Evolutionary conservation across 2,329 filamentous ascomycete species (phyloP), one percentile per base, ranked within the genome.

Genomic region (Ambrosiella cleistominuta): DNA sequence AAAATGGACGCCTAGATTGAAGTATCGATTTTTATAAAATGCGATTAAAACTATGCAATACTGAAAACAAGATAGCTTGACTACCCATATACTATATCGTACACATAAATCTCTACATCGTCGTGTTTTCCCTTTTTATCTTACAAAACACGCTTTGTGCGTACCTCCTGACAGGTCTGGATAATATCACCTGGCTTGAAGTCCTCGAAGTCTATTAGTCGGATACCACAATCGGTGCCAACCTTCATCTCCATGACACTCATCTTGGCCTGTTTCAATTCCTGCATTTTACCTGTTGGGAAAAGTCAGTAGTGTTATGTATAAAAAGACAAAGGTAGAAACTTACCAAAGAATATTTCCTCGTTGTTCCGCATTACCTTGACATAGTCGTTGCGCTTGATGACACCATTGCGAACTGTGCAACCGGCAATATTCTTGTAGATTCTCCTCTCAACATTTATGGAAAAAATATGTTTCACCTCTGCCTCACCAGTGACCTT

Each of bases 251-350:
- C 88, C 51, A 75, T 74, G 37, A 93, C 86, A 63, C 96, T 88
- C 68, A 94, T 94, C 76, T 97, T 96, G 68, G 86, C 81, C 66
- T 94, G 86, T 72, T 93, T 96, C 60, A 98, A 80, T 1, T 87
- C 87, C 15, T 81, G 77, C 49, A 97, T 79, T 56, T 77, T 77
- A 63, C 90, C 91, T 95, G 60, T 36, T 59, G 19, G 38, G 6
- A 15, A 35, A 42, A 36, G n/a, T 36, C 7, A n/a, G 36, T 40
- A 39, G 27, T 27, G 27, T 40, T 52, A 38, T 36, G 9, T 51
- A 27, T 47, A 45, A 27, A 2, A 27, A 0, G 45, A 47, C 63
- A 63, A 60, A 64, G 44, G 53, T 51, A 36, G 53, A 38, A 65
- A 75, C 85, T 72, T 75, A 94, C 91, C 91, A 68, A 94, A 84